Base-by-base conservation (phyloP, 2,329 filamentous ascomycete genomes). In the Cladophialophora exuberans region DNA sequence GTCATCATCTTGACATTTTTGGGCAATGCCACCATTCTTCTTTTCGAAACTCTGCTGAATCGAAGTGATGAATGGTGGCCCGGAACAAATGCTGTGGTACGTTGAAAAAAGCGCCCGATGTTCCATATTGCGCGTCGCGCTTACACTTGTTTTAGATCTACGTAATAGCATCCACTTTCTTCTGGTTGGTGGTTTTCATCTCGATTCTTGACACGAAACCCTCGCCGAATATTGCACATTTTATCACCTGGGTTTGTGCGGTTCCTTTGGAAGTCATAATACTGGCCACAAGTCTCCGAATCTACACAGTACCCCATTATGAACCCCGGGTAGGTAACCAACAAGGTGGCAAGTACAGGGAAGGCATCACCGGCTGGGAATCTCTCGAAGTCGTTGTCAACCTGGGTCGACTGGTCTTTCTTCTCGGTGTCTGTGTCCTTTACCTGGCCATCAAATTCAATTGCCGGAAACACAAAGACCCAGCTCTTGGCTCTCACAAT, bases 181-280 rank as follows among this genome's bases (percentile, higher is more conserved):
- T 94, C 61, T 94, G 95, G 75, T 81, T 89, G 45, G 86, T 96
- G 63, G 82, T 96, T 62, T 81, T 95, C 62, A 87, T 97, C 66
- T 91, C 91, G 25, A 82, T 97, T 54, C 80, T 96, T 66, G 92
- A 97, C 71, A 88, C 88, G 67, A 85, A 83, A 59, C 86, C 90
- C 28, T 89, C 89, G 10, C 94, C 94, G 0, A 92, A 87, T 45
- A 77, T 85, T 42, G 85, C 89, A 49, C 91, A 97, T 72, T 82
- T 93, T 52, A 73, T 87, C 42, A 85, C 90, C 64, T 99, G 94
- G 94, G 70, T 80, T 36, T 73, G 90, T 38, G 86, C 86, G 22
- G 70, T 90, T n/a, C 71, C 83, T 22, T 80, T 90, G 59, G 94
- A 99, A 71, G 64, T 87, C 20, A 75, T 85, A 45, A 84, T 97